Percentiles rank a stretch among this genome's conserved stretches.
phyloP scores from a whole-genome alignment of 108 stramenopile species.

The Skeletonema tropicum region DNA sequence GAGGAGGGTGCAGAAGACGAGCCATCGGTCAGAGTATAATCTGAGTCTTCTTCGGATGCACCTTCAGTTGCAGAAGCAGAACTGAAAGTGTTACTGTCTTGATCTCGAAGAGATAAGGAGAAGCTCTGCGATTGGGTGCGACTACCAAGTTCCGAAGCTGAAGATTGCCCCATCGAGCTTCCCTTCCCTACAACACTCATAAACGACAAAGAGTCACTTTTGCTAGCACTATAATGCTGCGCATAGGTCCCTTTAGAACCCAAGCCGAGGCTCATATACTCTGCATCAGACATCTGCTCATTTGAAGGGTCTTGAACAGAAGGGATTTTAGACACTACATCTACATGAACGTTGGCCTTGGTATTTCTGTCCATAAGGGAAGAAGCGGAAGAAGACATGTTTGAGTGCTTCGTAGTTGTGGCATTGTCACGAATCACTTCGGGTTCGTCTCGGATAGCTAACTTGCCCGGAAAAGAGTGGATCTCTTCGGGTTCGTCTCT shows the following conservation, averaged over 20 bases:
- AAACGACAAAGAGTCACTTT: not conserved
- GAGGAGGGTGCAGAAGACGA: not conserved
- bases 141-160: not conserved
- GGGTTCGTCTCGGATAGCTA: not conserved
- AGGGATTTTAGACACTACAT: not conserved
- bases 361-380: not conserved
- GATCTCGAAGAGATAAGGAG: not conserved
- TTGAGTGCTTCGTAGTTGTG: not conserved
- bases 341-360: not conserved
- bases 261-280: not conserved
- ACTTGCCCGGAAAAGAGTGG: not conserved
- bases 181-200: not conserved
- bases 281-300: not conserved
- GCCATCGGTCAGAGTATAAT: not conserved
- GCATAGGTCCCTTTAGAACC: not conserved
- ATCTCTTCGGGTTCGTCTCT: not conserved
- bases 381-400: not conserved
- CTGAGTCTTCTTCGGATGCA: not conserved
- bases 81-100: not conserved
- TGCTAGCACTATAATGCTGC: not conserved
- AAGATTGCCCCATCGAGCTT: not conserved
- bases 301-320: not conserved
- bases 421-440: not conserved
- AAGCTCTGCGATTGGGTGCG: not conserved
- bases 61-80: not conserved